These are phyloP conservation scores for Monascus purpureus DNA, from an alignment of 495 filamentous ascomycete species.

Conservation along the genomic window DNA sequence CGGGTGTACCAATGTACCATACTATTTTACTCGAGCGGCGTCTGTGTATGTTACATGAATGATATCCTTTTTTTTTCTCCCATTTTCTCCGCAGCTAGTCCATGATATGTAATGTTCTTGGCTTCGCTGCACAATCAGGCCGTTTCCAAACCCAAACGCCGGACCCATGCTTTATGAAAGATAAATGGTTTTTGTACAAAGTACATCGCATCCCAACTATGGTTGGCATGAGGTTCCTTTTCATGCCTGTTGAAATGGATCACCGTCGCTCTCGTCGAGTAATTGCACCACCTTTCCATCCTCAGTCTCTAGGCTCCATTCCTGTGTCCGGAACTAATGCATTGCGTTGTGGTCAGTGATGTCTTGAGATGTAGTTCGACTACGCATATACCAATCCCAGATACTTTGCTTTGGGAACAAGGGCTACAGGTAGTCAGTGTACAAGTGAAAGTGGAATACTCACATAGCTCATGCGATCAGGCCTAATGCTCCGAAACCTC, in stretches of 20 bases:
- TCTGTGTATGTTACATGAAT: conserved; percentile 36
- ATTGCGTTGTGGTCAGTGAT: not conserved
- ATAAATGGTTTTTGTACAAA: conserved; percentile 12
- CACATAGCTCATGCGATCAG: conserved; percentile 55
- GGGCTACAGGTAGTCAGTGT: not conserved
- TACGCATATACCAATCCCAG: not conserved
- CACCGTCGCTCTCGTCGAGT: conserved; percentile 39
- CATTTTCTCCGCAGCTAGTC: not conserved
- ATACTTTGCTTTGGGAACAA: not conserved
- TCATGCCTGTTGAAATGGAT: conserved; percentile 41
- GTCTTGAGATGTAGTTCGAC: not conserved
- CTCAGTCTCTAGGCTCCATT: conserved; percentile 59
- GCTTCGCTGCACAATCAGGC: conserved; percentile 1
- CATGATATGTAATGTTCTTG: not conserved
- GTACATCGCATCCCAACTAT: not conserved
- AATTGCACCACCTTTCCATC: conserved; percentile 54
- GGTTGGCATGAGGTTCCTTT: not conserved
- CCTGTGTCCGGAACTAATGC: conserved; percentile 52
- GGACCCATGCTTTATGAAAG: conserved; percentile 10
- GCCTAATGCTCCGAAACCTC: conserved; percentile 66
- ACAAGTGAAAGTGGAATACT: conserved; percentile 13
- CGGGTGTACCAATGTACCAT: conserved; percentile 29
- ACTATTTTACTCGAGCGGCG: conserved; percentile 30
- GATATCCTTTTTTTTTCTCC: conserved; percentile 24
- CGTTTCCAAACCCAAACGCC: conserved; percentile 11